phyloP scores from a whole-genome alignment of 345 rosid genomes.

The Eucalyptus albens region DNA sequence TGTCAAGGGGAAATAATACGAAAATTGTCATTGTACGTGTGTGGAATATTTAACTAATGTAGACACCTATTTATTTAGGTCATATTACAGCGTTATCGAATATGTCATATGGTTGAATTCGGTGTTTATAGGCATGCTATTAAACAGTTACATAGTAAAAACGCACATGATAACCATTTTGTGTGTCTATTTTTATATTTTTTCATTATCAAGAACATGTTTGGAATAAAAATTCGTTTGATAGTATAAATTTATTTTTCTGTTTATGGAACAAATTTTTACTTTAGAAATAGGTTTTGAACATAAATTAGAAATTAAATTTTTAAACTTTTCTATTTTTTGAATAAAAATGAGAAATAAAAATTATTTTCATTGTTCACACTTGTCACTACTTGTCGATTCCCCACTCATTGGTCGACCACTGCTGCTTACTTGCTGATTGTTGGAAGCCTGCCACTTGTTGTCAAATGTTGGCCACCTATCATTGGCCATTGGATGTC shows the following conservation, averaged over 20 bases:
- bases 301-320: rapidly evolving
- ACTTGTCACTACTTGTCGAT: rapidly evolving
- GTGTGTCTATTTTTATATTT: no score
- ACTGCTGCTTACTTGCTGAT: rapidly evolving
- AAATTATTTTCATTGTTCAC: no score
- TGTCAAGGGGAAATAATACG: not conserved
- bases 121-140: not conserved
- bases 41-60: not conserved
- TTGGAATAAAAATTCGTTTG: rapidly evolving
- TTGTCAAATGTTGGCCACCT: no score
- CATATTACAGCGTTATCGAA: not conserved
- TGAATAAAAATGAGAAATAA: no score
- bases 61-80: rapidly evolving
- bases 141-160: not conserved
- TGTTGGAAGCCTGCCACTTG: rapidly evolving
- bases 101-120: not conserved
- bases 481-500: no score
- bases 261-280: rapidly evolving
- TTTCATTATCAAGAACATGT: rapidly evolving
- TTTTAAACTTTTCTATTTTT: rapidly evolving
- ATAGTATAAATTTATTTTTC: rapidly evolving
- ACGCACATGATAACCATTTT: rapidly evolving
- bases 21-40: not conserved
- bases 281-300: rapidly evolving
- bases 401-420: rapidly evolving